Base-by-base conservation (phyloP, 768 basidiomycete species). In the Termitomyces titanicus region DNA sequence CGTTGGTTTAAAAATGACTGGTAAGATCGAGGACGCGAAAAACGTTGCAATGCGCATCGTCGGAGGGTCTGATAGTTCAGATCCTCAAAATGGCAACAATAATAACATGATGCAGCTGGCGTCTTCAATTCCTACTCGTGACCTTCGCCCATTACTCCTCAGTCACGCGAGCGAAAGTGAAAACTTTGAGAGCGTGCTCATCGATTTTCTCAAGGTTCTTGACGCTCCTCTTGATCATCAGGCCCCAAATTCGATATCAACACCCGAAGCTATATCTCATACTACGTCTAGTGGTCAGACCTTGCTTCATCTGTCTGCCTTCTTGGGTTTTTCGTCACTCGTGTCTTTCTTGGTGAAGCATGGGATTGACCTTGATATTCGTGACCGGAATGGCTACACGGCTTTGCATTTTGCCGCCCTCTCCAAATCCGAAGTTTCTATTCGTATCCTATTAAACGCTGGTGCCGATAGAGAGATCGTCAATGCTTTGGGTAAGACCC, bases 1-100 rank as follows among this genome's bases (percentile, higher is more conserved):
- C 13, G 94, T 98, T 17, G 95, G 95, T 0, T 74, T 97, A 59
- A 94, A 96, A 75, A 95, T 97, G 92, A 96, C 94, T 0, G 94
- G 94, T 46, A 90, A 94, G 65, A 86, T 96, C 27, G 93, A 95
- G 63, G 92, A 94, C 51, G 94, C 94, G 2, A 88, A 91, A 70
- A 90, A 93, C 55, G 89, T 97, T 35, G 94, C 94, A 13, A 86
- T 94, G 82, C 82, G 94, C 29, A 97, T 97, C 60, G 91, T 97
- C 29, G 88, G 90, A 37, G 86, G 78, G 52, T 75, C 84, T n/a
- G 83, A 86, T 50, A 72, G 72, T 49, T 71, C 79, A 3, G 70
- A 77, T 15, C 65, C 76, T 7, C 72, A 68, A 52, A 64, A 67
- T 55, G 64, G 62, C 49, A 66, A 68, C 48, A 64, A 57, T 47